Evolutionary conservation across 1,284 basidiomycete genomes (phyloP).

Genomic region (Pulveroboletus sp.): DNA sequence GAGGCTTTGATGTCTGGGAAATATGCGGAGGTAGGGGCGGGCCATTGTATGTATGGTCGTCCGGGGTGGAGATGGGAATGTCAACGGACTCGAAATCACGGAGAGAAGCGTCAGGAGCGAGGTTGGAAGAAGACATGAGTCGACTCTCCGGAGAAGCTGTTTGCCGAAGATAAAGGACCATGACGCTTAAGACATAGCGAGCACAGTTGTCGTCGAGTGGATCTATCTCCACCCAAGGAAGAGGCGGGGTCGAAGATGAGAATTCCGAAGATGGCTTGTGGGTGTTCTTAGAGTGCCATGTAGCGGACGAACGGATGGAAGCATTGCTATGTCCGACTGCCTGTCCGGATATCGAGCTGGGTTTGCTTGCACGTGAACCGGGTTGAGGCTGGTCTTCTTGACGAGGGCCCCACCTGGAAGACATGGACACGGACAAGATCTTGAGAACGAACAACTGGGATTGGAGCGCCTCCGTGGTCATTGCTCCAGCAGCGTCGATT

Average conservation of each 20-base stretch:
- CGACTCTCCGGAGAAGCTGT: slow-evolving; percentile 57
- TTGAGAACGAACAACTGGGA: slow-evolving; percentile 90
- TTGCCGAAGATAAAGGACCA: slow-evolving; percentile 80
- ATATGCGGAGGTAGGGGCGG: slow-evolving; percentile 31
- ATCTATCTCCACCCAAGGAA: slow-evolving; percentile 61
- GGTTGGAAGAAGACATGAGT: slow-evolving; percentile 58
- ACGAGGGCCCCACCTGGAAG: slow-evolving; percentile 65
- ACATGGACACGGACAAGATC: slow-evolving; percentile 74
- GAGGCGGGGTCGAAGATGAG: slow-evolving; percentile 35
- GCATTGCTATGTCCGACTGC: slow-evolving; percentile 11
- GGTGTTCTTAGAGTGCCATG: slow-evolving; percentile 31
- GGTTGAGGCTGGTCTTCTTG: slow-evolving; percentile 38
- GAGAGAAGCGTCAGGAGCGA: slow-evolving; percentile 63
- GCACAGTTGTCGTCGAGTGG: slow-evolving; percentile 85
- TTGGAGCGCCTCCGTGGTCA: slow-evolving; percentile 74
- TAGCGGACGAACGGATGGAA: slow-evolving; percentile 13
- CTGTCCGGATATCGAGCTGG: slow-evolving; percentile 24
- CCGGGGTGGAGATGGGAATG: slow-evolving; percentile 33
- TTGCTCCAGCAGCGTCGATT: slow-evolving; percentile 48
- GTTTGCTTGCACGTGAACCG: slow-evolving; percentile 40
- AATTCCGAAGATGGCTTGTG: slow-evolving; percentile 40
- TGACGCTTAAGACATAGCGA: slow-evolving; percentile 80
- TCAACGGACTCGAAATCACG: slow-evolving; percentile 65
- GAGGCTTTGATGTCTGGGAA: slow-evolving; percentile 27
- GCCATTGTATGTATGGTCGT: slow-evolving; percentile 21